Conservation (phyloP, 495 filamentous ascomycete genomes). For the Aspergillus diversus region DNA sequence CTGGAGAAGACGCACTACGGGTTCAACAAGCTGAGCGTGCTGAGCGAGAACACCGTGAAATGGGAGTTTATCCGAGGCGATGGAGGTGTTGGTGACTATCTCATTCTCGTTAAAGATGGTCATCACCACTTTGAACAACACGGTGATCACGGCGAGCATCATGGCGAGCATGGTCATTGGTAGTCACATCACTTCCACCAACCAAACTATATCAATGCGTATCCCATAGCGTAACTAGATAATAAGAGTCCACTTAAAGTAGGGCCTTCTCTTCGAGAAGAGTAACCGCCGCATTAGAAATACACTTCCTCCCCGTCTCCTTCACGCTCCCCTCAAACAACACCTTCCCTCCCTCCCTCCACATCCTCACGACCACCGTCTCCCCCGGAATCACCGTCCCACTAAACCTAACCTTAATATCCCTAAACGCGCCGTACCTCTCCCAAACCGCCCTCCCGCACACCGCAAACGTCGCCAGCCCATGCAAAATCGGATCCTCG, state of each 20-base stretch:
- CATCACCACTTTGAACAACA: background rate
- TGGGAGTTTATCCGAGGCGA: conserved; percentile 51
- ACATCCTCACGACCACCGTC: background rate
- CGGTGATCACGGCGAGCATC: no score
- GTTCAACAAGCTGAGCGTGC: conserved; percentile 52
- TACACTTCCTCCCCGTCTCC: background rate
- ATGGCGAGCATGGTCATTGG: no score
- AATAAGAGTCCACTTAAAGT: background rate
- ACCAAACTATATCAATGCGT: no score
- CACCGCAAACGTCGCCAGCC: background rate
- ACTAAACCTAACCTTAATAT: background rate
- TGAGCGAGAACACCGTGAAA: conserved; percentile 43
- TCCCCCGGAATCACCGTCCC: background rate
- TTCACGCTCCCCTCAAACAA: background rate
- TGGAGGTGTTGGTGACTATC: conserved; percentile 44
- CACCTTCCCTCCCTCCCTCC: background rate
- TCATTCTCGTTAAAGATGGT: conserved; percentile 16
- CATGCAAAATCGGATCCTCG: conserved; percentile 1
- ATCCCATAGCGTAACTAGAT: no score
- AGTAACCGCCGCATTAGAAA: background rate
- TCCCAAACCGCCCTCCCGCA: background rate
- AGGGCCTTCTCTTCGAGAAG: background rate
- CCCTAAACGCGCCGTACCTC: background rate
- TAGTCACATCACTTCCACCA: no score
- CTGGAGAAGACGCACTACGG: conserved; percentile 53